Evolutionary conservation across 805 yeast genomes (phyloP), one percentile per base, ranked within the genome.

Genomic region (Lipomyces anomalus): DNA sequence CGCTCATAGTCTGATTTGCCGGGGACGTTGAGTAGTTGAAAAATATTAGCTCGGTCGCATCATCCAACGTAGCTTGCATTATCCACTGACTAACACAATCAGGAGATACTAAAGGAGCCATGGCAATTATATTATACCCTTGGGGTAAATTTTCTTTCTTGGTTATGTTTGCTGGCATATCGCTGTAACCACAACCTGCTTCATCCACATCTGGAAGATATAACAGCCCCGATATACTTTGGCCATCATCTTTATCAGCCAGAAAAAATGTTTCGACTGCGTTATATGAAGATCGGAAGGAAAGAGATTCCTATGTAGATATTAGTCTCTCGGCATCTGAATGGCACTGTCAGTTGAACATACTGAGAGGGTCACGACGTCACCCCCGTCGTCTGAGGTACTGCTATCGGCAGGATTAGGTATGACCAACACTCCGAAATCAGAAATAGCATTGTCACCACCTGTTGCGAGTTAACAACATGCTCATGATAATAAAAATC

Each of bases 351-450:
- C 17, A 16, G 9, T 34, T 13, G 13, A 13, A 28, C 32, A 28
- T 34, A 34, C 37, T 18, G 53, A 43, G 24, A 50, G 42, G 13
- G 43, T 39, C n/a, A 48, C 38, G 20, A 35, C 35, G n/a, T 22
- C 35, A 26, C 32, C 13, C 24, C 21, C n/a, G 33, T 7, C 29
- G 3, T 28, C 28, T 24, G 6, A 4, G n/a, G 9, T 23, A 13
- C 23, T 22, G 21, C 36, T 29, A 18, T 35, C 28, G 33, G 22
- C 28, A 13, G 37, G 35, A 35, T 40, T 48, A 5, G 54, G 54
- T 22, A 50, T 36, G 7, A 50, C 54, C 40, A 48, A 49, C n/a
- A 44, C 54, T 29, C 53, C 53, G 34, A 44, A 44, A 39, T 40
- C 30, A 13, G 13, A 9, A 13, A 9, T 9, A 13, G 13, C 13